A percentile compares a stretch with the other conserved stretches of the same genome.
Conservation (phyloP, 2,329 filamentous ascomycete species). For the Helotiales sp. region DNA sequence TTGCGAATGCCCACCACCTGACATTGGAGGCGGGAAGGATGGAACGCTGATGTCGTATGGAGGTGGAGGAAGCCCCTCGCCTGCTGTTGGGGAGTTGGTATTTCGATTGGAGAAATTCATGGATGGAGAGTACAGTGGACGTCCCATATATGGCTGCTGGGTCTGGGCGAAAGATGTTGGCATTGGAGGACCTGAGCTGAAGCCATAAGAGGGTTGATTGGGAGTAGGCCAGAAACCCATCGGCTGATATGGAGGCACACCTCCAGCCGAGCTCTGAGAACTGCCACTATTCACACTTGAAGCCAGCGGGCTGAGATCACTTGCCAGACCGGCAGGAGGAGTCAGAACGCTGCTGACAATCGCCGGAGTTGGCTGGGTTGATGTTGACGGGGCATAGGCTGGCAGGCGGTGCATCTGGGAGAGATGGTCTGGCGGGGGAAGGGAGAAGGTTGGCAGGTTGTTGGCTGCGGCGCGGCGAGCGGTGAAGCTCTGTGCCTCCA, state of each 20-base stretch:
- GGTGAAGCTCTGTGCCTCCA: conserved; percentile 69
- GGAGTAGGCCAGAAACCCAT: conserved; percentile 65
- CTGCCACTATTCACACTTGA: conserved; percentile 65
- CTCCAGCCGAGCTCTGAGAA: conserved; percentile 61
- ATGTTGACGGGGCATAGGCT: conserved; percentile 55
- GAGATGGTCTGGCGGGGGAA: conserved; percentile 64
- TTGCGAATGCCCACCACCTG: conserved; percentile 47
- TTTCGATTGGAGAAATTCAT: conserved; percentile 58
- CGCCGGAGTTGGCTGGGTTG: conserved; percentile 45
- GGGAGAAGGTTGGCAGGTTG: conserved; percentile 70
- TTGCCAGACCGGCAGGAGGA: conserved; percentile 52
- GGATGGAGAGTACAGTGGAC: conserved; percentile 62
- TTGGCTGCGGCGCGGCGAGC: conserved; percentile 72
- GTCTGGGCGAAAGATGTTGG: conserved; percentile 38
- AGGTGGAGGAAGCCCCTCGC: conserved; percentile 67
- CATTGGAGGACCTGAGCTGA: conserved; percentile 54
- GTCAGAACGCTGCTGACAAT: conserved; percentile 49
- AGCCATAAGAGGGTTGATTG: conserved; percentile 54
- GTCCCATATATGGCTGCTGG: conserved; percentile 47
- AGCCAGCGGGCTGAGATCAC: conserved; percentile 66
- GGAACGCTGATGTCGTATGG: conserved; percentile 70
- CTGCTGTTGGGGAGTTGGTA: conserved; percentile 62
- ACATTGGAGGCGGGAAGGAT: conserved; percentile 64
- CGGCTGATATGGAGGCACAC: conserved; percentile 60
- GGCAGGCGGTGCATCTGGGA: conserved; percentile 56